phyloP scores from a whole-genome alignment of 257 asterid genomes.

The Plantago ovata region DNA sequence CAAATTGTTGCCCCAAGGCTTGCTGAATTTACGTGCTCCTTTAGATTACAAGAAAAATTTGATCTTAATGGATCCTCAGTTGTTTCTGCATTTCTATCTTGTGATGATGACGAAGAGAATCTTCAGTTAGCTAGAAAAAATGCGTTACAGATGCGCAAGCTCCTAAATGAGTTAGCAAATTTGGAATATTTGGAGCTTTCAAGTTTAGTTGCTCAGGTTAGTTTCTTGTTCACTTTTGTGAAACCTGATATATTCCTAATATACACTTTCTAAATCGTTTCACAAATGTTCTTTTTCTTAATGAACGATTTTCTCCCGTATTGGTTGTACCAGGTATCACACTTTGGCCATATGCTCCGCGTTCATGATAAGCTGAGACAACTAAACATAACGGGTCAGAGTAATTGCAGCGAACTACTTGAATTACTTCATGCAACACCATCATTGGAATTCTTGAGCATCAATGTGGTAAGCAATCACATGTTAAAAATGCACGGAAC shows the following conservation, averaged over 20 bases:
- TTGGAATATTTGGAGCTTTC: background rate
- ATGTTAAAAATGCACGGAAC: background rate
- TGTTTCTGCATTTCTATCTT: background rate
- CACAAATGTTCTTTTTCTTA: no score
- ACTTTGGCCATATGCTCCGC: background rate
- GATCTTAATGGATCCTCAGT: background rate
- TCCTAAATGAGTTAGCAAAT: background rate
- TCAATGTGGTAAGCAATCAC: background rate
- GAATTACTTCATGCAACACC: no score
- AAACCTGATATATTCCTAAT: no score
- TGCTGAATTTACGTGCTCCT: background rate
- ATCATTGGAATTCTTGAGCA: background rate
- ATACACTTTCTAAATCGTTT: background rate
- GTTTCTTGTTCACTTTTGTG: background rate
- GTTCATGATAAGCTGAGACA: no score
- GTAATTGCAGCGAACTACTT: no score
- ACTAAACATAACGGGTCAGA: no score
- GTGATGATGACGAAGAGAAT: background rate
- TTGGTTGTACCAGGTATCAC: background rate
- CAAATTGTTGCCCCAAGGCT: background rate
- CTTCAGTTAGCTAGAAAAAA: no score
- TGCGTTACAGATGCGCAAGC: background rate
- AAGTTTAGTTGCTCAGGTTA: background rate
- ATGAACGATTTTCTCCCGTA: no score
- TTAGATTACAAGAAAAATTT: background rate